Evolutionary conservation across 805 yeast genomes (phyloP), one percentile per base, ranked within the genome.

Genomic region (Phaffomyces antillensis): DNA sequence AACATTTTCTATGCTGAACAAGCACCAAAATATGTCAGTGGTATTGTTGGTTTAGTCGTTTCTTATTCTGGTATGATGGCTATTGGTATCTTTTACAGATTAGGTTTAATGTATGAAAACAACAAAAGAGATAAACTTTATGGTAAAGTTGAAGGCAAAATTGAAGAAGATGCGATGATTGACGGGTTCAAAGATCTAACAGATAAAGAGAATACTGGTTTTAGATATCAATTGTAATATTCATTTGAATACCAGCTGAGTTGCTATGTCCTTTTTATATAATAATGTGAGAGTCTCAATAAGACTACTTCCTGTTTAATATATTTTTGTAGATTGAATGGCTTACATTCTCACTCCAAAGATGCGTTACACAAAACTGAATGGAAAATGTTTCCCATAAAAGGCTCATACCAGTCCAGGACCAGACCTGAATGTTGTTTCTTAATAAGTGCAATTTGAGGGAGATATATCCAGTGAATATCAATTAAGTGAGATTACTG

Each of bases 1-100:
- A 77, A 73, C 51, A 56, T 72, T 34, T 73, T 75, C 72, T 60
- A 62, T 34, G 42, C 49, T 25, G 44, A 42, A 20, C 67, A 62
- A 50, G 68, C 65, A 17, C 79, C 79, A 31, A 52, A 65, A 39
- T 71, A 67, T 49, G 37, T 36, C 17, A 37, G 40, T 36, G 44
- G 44, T 31, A 37, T 42, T 33, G 32, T 37, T 37, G 40, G 44
- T 17, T 28, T 42, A 12, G 40, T 42, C 24, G 44, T 42, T 25
- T 13, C 36, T 16, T 42, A 42, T 23, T 17, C 36, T 37, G 40
- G 44, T 32, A 37, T 36, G 40, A 42, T 42, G 40, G 25, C 23
- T n/a, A 36, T 42, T 37, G 44, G 40, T 31, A 37, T 36, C 5
- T 18, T 30, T 34, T 42, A 42, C 39, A 41, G 43, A 41, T 28